Conservation (phyloP, 23 red algal genomes). For the Gracilaria gracilis region DNA sequence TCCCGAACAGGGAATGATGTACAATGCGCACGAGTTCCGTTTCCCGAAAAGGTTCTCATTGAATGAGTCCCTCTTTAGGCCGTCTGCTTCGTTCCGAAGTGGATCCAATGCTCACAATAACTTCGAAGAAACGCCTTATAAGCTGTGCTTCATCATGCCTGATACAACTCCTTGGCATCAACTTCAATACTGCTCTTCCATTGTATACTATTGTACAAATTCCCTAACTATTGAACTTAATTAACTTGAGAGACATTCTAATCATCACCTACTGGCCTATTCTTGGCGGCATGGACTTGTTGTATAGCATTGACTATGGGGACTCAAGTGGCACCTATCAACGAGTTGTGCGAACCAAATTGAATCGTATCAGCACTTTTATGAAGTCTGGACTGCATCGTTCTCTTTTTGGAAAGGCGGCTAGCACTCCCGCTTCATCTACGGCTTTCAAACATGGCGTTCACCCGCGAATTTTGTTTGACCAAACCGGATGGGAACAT, state of each 20-base stretch:
- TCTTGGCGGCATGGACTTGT: background rate
- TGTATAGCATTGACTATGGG: background rate
- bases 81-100: no score
- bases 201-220: background rate
- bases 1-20: no score
- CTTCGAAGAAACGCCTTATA: background rate
- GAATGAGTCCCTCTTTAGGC: no score
- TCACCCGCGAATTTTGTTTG: slow-evolving; percentile 44
- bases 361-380: background rate
- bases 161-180: background rate
- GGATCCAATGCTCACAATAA: no score
- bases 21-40: no score
- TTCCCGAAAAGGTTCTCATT: no score
- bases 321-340: background rate
- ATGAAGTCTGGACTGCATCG: slow-evolving; percentile 3
- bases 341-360: background rate
- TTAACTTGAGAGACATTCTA: background rate
- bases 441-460: background rate
- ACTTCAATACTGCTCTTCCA: background rate
- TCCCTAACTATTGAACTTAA: background rate
- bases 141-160: background rate
- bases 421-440: slow-evolving; percentile 45
- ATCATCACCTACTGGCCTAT: background rate
- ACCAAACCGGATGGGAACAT: slow-evolving; percentile 18
- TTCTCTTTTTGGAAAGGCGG: slow-evolving; percentile 25